Evolutionary conservation across 2,329 filamentous ascomycete genomes (phyloP).

Genomic region (Fusarium multiceps): DNA sequence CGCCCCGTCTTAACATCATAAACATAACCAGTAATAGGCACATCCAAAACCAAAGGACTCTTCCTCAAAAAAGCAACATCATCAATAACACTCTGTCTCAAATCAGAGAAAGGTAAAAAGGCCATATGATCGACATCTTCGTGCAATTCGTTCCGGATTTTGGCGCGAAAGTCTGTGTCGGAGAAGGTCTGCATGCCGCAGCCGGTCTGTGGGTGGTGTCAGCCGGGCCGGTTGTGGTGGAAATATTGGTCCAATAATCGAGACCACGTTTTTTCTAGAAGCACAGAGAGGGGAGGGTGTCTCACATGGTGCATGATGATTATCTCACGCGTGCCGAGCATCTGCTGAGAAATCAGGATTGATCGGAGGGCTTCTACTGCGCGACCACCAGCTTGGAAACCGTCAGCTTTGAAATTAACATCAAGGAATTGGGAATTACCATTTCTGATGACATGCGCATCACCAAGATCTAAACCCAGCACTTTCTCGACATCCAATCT

Average conservation of each 20-base stretch:
- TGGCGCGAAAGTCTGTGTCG: conserved; percentile 64
- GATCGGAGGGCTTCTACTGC: conserved; percentile 77
- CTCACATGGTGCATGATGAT: conserved; percentile 74
- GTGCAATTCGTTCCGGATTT: conserved; percentile 70
- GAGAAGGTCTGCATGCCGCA: conserved; percentile 74
- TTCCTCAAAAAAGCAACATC: conserved; percentile 73
- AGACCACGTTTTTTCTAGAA: not conserved
- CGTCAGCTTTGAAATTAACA: not conserved
- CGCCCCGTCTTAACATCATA: conserved; percentile 82
- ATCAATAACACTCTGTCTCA: conserved; percentile 72
- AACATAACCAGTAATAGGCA: conserved; percentile 77
- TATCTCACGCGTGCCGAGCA: conserved; percentile 81
- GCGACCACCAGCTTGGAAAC: conserved; percentile 63
- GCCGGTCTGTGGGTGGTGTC: conserved; percentile 49
- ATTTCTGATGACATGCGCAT: conserved; percentile 83
- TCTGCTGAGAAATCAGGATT: conserved; percentile 81
- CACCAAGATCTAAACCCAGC: conserved; percentile 72
- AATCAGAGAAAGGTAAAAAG: conserved; percentile 73
- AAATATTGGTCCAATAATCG: not conserved
- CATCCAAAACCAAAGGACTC: conserved; percentile 69
- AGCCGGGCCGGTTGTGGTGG: conserved; percentile 34
- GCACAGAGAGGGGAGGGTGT: not conserved
- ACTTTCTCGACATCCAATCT: conserved; percentile 75
- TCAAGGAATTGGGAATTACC: conserved; percentile 44
- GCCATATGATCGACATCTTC: conserved; percentile 63